Conservation (phyloP, 768 basidiomycete species). For the Russula dissimulans region DNA sequence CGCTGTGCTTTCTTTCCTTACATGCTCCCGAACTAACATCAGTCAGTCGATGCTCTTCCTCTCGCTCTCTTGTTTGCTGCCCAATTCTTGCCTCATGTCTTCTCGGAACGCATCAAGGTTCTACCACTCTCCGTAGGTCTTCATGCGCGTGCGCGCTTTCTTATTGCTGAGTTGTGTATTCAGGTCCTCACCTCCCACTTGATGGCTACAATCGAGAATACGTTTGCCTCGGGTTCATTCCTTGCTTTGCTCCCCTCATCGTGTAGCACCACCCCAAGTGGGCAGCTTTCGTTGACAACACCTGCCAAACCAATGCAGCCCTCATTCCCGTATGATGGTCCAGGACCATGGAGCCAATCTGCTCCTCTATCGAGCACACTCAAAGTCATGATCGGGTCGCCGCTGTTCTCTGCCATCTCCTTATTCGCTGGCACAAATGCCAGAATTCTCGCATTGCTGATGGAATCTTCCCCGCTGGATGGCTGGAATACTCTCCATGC, state of each 20-base stretch:
- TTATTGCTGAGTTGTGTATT: conserved; percentile 9
- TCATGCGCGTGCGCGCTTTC: conserved; percentile 18
- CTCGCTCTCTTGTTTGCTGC: conserved; percentile 41
- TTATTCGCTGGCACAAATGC: conserved; percentile 21
- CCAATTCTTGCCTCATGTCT: conserved; percentile 49
- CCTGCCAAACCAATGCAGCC: neutral
- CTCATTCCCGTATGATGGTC: conserved; percentile 11
- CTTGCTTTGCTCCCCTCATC: conserved; percentile 35
- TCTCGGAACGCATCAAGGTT: conserved; percentile 45
- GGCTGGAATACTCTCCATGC: conserved; percentile 25
- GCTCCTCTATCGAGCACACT: conserved; percentile 15
- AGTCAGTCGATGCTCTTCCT: conserved; percentile 21
- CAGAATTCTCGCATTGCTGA: conserved; percentile 21
- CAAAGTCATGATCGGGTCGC: conserved; percentile 17
- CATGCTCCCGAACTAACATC: neutral
- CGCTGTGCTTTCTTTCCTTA: neutral
- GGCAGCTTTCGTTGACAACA: conserved; percentile 8
- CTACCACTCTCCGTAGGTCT: conserved; percentile 44
- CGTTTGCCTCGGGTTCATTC: conserved; percentile 51
- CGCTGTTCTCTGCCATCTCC: conserved; percentile 22
- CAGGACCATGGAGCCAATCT: conserved; percentile 7
- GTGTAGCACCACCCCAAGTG: conserved; percentile 22
- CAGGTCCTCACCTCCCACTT: conserved; percentile 30
- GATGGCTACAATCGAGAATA: conserved; percentile 38
- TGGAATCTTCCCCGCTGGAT: conserved; percentile 20